Conservation (phyloP, 192 early-diverging fungal species). For the Coemansia sp. region DNA sequence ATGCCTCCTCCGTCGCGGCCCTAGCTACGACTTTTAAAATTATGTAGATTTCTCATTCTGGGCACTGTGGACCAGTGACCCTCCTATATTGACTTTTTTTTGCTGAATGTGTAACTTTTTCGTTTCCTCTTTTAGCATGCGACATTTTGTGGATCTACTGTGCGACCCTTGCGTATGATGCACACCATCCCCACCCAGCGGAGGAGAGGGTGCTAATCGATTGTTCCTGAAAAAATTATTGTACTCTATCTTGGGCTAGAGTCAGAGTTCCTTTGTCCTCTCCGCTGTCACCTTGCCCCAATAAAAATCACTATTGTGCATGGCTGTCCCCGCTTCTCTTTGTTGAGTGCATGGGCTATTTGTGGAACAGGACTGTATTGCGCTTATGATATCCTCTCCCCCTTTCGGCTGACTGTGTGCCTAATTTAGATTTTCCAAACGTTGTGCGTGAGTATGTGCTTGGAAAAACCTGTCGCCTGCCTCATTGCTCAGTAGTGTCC, state of each 20-base stretch:
- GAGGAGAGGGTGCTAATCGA: background rate
- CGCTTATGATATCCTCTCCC: background rate
- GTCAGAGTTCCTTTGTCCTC: background rate
- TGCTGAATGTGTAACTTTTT: background rate
- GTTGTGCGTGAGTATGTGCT: background rate
- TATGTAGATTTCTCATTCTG: background rate
- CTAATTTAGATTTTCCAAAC: conserved; percentile 8
- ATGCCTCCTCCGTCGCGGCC: conserved; percentile 13
- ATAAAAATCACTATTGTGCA: conserved; percentile 6
- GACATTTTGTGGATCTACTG: background rate
- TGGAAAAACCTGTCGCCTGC: background rate
- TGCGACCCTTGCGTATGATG: background rate
- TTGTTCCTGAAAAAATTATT: background rate
- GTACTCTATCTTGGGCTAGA: background rate
- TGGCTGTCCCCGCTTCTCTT: background rate
- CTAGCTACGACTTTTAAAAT: background rate
- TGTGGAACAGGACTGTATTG: background rate
- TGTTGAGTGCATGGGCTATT: background rate
- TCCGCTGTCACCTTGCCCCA: background rate
- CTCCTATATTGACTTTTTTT: background rate
- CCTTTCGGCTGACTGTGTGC: background rate
- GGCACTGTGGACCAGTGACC: background rate
- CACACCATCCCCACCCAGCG: background rate
- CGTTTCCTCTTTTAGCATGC: background rate
- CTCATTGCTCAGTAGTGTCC: background rate